A percentile compares a stretch with the other conserved stretches of the same genome.
phyloP scores from a whole-genome alignment of 2,329 filamentous ascomycete genomes.

The Graphilbum ipis-grandicollis region DNA sequence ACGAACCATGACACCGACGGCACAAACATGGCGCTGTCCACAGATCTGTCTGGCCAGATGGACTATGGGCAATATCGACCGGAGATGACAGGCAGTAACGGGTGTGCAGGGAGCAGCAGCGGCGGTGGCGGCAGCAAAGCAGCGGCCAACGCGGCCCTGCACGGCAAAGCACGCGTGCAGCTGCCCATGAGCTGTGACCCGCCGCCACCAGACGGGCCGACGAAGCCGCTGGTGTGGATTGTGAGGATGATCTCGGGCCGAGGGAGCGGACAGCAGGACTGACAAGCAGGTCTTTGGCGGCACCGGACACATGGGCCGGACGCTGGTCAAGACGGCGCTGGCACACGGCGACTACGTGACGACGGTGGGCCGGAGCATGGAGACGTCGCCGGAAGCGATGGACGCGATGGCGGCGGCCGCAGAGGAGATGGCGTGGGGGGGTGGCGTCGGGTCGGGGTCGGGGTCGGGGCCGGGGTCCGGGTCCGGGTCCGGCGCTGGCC shows the following conservation, averaged over 20 bases:
- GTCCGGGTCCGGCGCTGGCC: too few relatives aligned
- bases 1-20: too few relatives aligned
- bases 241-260: slow-evolving; percentile 28
- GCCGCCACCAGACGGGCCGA: slow-evolving; percentile 50
- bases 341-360: slow-evolving; percentile 68
- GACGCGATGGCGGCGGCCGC: slow-evolving; percentile 37
- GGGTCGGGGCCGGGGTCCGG: too few relatives aligned
- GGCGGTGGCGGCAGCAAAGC: not conserved
- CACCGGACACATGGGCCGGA: slow-evolving; percentile 92
- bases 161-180: slow-evolving; percentile 26
- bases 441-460: too few relatives aligned
- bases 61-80: not conserved
- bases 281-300: slow-evolving; percentile 64
- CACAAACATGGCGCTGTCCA: too few relatives aligned
- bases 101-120: not conserved
- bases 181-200: slow-evolving; percentile 79
- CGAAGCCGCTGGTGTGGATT: slow-evolving; percentile 73
- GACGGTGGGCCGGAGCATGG: slow-evolving; percentile 68
- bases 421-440: slow-evolving; percentile 46
- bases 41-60: too few relatives aligned
- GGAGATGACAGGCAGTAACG: too few relatives aligned
- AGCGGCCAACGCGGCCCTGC: not conserved
- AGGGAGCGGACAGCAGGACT: not conserved
- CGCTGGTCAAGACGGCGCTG: slow-evolving; percentile 68
- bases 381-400: slow-evolving; percentile 60